A percentile compares a stretch with the other conserved stretches of the same genome.
phyloP scores from a whole-genome alignment of 1,139 yeast genomes.

The Casaregolazyma suthepensis region DNA sequence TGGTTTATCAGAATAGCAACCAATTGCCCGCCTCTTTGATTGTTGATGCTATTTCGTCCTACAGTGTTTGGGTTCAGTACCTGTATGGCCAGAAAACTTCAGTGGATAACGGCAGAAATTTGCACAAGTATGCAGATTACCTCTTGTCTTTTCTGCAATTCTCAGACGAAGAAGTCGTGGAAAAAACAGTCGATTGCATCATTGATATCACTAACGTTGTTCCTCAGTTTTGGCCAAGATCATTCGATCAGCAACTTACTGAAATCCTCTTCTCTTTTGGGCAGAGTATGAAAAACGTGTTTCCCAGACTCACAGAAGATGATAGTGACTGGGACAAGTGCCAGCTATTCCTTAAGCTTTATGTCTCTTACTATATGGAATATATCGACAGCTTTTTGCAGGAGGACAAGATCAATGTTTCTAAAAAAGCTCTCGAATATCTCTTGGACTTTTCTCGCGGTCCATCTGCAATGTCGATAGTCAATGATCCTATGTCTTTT shows the following conservation, averaged over 20 bases:
- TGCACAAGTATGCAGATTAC: conserved; percentile 30
- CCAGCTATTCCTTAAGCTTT: conserved; percentile 12
- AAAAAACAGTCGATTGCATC: conserved; percentile 20
- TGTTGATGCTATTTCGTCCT: conserved; percentile 8
- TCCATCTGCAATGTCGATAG: conserved; percentile 49
- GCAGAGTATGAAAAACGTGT: background rate
- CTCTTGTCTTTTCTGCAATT: conserved; percentile 37
- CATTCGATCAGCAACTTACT: conserved; percentile 13
- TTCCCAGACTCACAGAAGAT: background rate
- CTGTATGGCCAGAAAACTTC: conserved; percentile 13
- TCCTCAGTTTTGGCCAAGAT: conserved; percentile 16
- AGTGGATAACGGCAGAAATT: conserved; percentile 34
- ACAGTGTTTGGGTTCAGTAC: conserved; percentile 21
- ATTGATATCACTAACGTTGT: conserved; percentile 14
- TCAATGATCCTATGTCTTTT: conserved; percentile 63
- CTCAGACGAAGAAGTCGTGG: conserved; percentile 32
- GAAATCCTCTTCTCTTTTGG: conserved; percentile 15
- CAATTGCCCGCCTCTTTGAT: background rate
- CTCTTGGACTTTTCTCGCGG: conserved; percentile 53
- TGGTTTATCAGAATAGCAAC: conserved; percentile 1
- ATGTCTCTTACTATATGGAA: conserved; percentile 14
- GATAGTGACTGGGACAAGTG: conserved; percentile 7
- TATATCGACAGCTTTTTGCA: conserved; percentile 12
- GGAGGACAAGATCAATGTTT: conserved; percentile 10
- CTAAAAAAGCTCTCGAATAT: conserved; percentile 20